These are phyloP conservation scores for apple (Malus domestica) DNA, from an alignment of 306 rosid genomes.

Conservation along the genomic window DNA sequence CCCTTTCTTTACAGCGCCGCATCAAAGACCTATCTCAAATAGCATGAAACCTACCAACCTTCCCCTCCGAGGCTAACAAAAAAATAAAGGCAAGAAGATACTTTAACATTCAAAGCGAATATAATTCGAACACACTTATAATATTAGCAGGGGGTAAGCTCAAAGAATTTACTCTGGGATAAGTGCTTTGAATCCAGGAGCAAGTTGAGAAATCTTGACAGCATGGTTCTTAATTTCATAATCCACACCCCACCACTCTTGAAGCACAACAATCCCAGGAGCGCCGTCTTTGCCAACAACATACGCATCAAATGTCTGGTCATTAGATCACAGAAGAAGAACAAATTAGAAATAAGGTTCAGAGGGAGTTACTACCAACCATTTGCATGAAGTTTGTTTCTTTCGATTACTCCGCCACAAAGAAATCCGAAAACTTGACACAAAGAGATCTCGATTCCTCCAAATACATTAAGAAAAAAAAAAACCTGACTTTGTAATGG, in stretches of 20 bases:
- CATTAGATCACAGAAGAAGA: conserved; percentile 3
- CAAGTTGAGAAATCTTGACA: conserved; percentile 61
- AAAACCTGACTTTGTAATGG: not conserved
- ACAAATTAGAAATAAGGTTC: not conserved
- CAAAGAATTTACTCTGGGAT: conserved; percentile 68
- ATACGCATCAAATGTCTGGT: conserved; percentile 71
- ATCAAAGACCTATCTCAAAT: no score
- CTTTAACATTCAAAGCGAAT: not conserved
- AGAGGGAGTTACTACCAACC: conserved; percentile 1
- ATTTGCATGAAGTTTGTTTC: not conserved
- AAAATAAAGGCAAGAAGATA: not conserved
- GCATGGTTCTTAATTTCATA: conserved; percentile 79
- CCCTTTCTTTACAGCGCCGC: no score
- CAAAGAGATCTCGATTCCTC: not conserved
- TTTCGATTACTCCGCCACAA: not conserved
- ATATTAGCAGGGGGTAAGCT: not conserved
- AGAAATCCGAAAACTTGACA: not conserved
- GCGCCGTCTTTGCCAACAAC: conserved; percentile 79
- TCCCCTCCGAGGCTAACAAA: no score
- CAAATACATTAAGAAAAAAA: no score
- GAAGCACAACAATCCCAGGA: conserved; percentile 83
- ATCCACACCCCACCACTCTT: conserved; percentile 97
- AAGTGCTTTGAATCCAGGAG: conserved; percentile 76
- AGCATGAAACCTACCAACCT: no score
- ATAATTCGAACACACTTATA: not conserved